Evolutionary conservation across 352 stramenopile genomes (phyloP).

Genomic region (Globisporangium echinulatum): DNA sequence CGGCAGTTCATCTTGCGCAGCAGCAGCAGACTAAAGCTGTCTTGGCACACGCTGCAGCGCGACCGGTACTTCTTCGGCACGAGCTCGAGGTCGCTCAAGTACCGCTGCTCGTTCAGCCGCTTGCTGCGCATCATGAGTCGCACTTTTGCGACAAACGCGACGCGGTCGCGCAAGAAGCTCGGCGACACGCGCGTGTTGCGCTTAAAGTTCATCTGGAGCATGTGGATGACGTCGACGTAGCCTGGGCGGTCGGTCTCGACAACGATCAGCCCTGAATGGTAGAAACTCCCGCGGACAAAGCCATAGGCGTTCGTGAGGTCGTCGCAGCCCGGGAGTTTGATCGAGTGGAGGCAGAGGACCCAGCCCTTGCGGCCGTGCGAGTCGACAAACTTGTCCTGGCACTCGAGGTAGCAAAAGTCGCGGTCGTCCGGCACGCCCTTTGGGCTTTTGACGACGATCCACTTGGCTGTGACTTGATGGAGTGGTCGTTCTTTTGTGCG

Average conservation of each 20-base stretch:
- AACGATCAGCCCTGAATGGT: slow-evolving; percentile 82
- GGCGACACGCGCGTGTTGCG: slow-evolving; percentile 43
- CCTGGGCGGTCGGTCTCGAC: slow-evolving; percentile 65
- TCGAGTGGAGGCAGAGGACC: slow-evolving; percentile 80
- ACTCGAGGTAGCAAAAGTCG: slow-evolving; percentile 79
- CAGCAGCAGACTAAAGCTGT: slow-evolving; percentile 79
- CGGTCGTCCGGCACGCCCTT: slow-evolving; percentile 44
- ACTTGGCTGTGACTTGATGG: slow-evolving; percentile 83
- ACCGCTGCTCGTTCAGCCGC: slow-evolving; percentile 74
- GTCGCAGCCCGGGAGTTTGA: slow-evolving; percentile 73
- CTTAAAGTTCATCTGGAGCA: slow-evolving; percentile 82
- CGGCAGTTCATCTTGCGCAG: slow-evolving; percentile 81
- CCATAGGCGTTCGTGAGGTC: slow-evolving; percentile 72
- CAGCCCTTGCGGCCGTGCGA: slow-evolving; percentile 70
- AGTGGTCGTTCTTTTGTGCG: slow-evolving; percentile 69
- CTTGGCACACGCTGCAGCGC: slow-evolving; percentile 68
- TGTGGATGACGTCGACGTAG: slow-evolving; percentile 78
- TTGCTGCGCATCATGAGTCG: slow-evolving; percentile 61
- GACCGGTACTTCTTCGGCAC: slow-evolving; percentile 77
- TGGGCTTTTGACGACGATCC: slow-evolving; percentile 58
- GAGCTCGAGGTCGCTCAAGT: slow-evolving; percentile 74
- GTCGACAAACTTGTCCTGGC: slow-evolving; percentile 85
- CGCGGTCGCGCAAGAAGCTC: slow-evolving; percentile 31
- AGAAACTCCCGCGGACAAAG: slow-evolving; percentile 69
- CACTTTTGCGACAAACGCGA: slow-evolving; percentile 47